These are phyloP conservation scores for Thuidium tamariscinum DNA, from an alignment of 225 moss, liverwort and hornwort genomes.

Conservation along the genomic window DNA sequence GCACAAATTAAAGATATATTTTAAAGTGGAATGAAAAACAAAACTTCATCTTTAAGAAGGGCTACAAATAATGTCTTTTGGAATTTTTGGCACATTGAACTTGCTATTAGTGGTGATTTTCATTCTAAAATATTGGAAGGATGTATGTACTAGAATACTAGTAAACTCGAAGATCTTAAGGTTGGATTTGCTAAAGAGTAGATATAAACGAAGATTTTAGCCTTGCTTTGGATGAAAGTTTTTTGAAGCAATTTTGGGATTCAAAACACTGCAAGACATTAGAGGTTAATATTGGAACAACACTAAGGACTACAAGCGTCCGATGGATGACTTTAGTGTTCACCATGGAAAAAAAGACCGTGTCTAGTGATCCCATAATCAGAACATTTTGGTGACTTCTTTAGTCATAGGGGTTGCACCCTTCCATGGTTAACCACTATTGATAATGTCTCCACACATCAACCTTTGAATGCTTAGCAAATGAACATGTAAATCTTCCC, in stretches of 20 bases:
- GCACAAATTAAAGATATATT: too few species aligned
- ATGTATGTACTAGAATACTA: accelerated
- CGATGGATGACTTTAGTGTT: too few species aligned
- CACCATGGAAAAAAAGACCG: too few species aligned
- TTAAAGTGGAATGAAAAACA: not conserved
- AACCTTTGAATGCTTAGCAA: too few species aligned
- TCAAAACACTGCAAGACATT: accelerated
- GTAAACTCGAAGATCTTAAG: accelerated
- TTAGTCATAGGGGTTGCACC: too few species aligned
- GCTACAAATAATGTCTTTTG: not conserved
- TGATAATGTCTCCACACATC: not conserved
- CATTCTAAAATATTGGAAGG: not conserved
- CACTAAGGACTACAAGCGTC: too few species aligned
- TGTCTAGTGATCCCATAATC: too few species aligned
- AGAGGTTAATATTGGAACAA: too few species aligned
- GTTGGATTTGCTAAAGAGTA: not conserved
- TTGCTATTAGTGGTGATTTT: accelerated
- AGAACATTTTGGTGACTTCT: too few species aligned
- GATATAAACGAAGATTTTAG: not conserved
- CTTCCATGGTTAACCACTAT: too few species aligned
- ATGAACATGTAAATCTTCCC: too few species aligned
- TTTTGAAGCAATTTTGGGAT: not conserved
- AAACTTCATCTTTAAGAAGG: accelerated
- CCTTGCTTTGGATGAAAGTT: not conserved
- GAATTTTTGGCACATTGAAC: not conserved